Evolutionary conservation across 306 rosid genomes (phyloP).

Genomic region (Oxytropis ochrocephala): DNA sequence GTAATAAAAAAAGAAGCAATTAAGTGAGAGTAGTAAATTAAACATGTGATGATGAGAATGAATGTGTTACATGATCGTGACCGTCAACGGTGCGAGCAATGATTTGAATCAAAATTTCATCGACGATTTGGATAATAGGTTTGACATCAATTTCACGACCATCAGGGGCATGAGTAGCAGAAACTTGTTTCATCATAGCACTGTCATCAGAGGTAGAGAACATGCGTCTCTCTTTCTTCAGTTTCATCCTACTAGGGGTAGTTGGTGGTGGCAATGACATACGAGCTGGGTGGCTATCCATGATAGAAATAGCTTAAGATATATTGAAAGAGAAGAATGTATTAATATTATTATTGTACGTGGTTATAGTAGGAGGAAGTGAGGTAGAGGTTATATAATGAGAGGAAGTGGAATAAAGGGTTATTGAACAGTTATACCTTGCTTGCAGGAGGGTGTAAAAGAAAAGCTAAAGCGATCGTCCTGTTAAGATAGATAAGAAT

Average conservation of each 20-base stretch:
- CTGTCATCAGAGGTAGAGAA: constrained; percentile 54
- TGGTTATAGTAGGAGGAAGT: constrained; percentile 11
- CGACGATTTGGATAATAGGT: constrained; percentile 46
- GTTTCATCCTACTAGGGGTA: constrained; percentile 19
- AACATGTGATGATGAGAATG: neutral
- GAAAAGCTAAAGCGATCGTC: constrained; percentile 49
- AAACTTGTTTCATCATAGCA: constrained; percentile 62
- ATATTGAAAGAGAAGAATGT: neutral
- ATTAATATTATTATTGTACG: neutral
- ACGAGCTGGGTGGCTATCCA: constrained; percentile 33
- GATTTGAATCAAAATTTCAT: constrained; percentile 45
- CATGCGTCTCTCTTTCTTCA: constrained; percentile 40
- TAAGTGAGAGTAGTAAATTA: neutral
- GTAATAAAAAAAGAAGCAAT: too few relatives aligned
- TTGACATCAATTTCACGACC: constrained; percentile 56
- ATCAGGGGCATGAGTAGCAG: constrained; percentile 63
- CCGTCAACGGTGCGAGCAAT: constrained; percentile 37
- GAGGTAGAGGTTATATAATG: constrained; percentile 32
- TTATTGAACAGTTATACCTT: constrained; percentile 68
- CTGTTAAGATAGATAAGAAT: constrained; percentile 8
- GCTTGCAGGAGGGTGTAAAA: constrained; percentile 52
- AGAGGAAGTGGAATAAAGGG: constrained; percentile 51
- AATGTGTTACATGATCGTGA: constrained; percentile 24
- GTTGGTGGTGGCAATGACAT: neutral
- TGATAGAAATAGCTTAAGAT: neutral